These are phyloP conservation scores for Ophiostoma himal-ulmi DNA, from an alignment of 2,329 filamentous ascomycete species.

Conservation along the genomic window DNA sequence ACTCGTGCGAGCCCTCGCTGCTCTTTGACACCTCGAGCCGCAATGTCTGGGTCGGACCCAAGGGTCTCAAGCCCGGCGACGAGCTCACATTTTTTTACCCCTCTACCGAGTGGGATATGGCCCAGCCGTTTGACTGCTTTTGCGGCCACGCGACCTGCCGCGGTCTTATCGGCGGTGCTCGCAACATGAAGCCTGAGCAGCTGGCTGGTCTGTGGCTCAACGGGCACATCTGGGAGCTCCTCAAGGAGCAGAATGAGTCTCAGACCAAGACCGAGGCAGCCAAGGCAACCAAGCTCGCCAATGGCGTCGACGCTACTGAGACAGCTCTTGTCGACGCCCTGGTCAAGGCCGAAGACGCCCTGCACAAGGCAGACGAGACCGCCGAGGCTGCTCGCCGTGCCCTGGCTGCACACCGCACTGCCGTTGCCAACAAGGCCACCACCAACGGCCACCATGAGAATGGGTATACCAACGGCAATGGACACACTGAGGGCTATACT, in stretches of 20 bases:
- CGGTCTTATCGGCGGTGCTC: constrained; percentile 58
- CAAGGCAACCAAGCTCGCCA: constrained; percentile 17
- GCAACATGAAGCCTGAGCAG: constrained; percentile 49
- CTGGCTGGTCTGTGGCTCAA: constrained; percentile 58
- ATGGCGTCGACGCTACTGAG: constrained; percentile 32
- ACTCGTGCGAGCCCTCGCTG: constrained; percentile 60
- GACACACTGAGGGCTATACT: constrained; percentile 21
- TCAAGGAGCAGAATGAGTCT: constrained; percentile 36
- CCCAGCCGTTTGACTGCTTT: constrained; percentile 62
- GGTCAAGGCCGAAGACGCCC: constrained; percentile 41
- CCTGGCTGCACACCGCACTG: constrained; percentile 36
- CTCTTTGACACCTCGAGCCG: constrained; percentile 55
- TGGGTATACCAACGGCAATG: constrained; percentile 6
- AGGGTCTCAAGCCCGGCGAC: constrained; percentile 49
- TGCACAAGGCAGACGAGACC: constrained; percentile 44
- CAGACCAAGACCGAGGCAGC: constrained; percentile 12
- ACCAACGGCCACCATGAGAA: not conserved
- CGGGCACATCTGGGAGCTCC: constrained; percentile 52
- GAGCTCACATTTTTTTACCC: constrained; percentile 70
- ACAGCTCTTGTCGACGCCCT: constrained; percentile 41
- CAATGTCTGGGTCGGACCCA: constrained; percentile 53
- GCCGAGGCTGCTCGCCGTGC: constrained; percentile 43
- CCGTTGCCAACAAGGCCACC: constrained; percentile 6
- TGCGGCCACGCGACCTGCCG: constrained; percentile 54
- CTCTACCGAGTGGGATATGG: constrained; percentile 69